Evolutionary conservation across 2,329 filamentous ascomycete species (phyloP), one percentile per base, ranked within the genome.

Genomic region (Diaporthe sp.): DNA sequence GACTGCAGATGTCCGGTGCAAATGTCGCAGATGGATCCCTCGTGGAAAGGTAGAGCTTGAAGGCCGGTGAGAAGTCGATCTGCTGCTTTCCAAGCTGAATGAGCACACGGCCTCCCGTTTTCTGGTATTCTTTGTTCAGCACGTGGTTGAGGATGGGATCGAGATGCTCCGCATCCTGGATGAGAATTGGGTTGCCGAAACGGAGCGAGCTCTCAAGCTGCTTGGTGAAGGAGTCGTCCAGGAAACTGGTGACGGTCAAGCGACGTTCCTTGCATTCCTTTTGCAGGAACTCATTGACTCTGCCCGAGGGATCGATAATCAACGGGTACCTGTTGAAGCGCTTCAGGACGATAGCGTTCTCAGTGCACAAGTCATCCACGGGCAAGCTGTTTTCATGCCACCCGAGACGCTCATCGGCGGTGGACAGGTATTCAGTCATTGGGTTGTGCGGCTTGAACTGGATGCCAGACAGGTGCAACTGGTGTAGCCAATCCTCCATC

Each of bases 71-170:
- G 85, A 99, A 99, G 84, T 99, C 97, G 78, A 99, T 99, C 85
- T 99, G 96, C 84, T 99, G 97, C 85, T 97, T 98, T 80, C 97
- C 97, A 54, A 99, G 94, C 84, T 99, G 97, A 77, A 99, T 99
- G 71, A 99, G 92, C 60, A 98, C 96, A 89, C 97, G 96, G 30
- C 97, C 97, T 78, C 97, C 97, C 38, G 97, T 99, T 87, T 96
- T 97, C 85, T 99, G 97, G 84, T 99, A 99, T 82, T 99, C 97
- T 84, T 99, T 99, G 87, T 99, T 99, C 84, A 99, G 91, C 73
- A 99, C 96, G 80, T 99, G 97, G 81, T 98, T 99, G 80, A 99
- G 92, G 75, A 99, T 96, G 0, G 97, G 97, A 81, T 99, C 97
- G 74, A 99, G 87, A 82, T 99, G 94, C 85, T 99, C 97, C 1